A percentile compares a stretch with the other conserved stretches of the same genome.
phyloP scores from a whole-genome alignment of 1,139 yeast species.

The Candida anutae region DNA sequence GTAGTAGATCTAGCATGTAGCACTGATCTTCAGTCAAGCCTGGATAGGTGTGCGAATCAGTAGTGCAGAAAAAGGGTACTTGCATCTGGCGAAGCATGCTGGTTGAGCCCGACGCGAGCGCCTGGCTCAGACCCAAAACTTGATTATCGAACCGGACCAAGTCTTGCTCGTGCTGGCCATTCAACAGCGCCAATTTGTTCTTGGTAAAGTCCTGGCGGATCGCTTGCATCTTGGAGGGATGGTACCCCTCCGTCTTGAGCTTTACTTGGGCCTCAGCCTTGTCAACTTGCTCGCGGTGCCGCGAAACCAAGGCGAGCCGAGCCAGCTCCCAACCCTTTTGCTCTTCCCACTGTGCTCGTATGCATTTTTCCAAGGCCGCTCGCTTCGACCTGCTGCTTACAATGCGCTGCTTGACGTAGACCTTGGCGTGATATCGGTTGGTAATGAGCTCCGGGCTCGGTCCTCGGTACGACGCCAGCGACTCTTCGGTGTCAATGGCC shows the following conservation, averaged over 20 bases:
- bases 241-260: constrained; percentile 8
- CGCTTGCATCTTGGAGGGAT: constrained; percentile 9
- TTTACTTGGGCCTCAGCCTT: constrained; percentile 2
- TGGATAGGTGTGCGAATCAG: constrained; percentile 16
- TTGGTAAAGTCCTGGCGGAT: constrained; percentile 4
- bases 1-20: constrained; percentile 13
- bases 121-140: constrained; percentile 5
- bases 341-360: constrained; percentile 11
- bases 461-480: constrained; percentile 1
- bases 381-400: constrained; percentile 2
- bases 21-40: constrained; percentile 15
- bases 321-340: constrained; percentile 12
- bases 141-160: constrained; percentile 12
- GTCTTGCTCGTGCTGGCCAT: constrained; percentile 5
- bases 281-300: constrained; percentile 4
- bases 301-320: constrained; percentile 8
- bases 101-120: constrained; percentile 7
- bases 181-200: constrained; percentile 4
- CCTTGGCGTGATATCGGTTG: constrained; percentile 14
- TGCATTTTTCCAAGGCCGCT: constrained; percentile 3
- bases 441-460: constrained; percentile 13
- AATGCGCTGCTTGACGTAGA: constrained; percentile 8
- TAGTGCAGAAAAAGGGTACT: constrained; percentile 20
- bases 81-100: constrained; percentile 10
- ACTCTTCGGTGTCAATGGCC: neutral